Evolutionary conservation across 352 stramenopile genomes (phyloP).

Genomic region (Pythium biforme): DNA sequence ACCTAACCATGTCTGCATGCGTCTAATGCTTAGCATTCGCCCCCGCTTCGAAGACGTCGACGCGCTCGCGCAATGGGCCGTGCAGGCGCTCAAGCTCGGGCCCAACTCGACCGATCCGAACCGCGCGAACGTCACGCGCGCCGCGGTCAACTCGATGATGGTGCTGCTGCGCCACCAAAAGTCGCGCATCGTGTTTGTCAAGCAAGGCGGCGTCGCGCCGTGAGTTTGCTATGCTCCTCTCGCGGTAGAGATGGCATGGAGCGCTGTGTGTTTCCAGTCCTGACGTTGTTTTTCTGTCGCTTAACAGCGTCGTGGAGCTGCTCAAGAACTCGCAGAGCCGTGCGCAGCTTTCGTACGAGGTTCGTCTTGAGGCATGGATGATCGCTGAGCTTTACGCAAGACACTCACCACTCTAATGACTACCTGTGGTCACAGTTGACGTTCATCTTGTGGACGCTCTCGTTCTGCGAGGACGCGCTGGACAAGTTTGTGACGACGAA

Average conservation of each 20-base stretch:
- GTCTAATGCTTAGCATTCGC: conserved; percentile 44
- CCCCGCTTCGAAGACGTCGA: conserved; percentile 79
- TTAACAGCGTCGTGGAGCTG: conserved; percentile 63
- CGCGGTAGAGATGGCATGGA: too few relatives aligned
- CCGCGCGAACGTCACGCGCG: conserved; percentile 71
- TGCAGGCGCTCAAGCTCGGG: conserved; percentile 70
- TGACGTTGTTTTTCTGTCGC: too few relatives aligned
- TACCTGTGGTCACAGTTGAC: conserved; percentile 74
- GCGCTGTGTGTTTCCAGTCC: too few relatives aligned
- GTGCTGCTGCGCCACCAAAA: conserved; percentile 90
- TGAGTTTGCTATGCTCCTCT: too few relatives aligned
- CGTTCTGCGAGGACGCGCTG: conserved; percentile 86
- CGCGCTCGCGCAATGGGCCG: conserved; percentile 72
- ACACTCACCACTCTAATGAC: too few relatives aligned
- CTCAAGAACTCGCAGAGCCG: conserved; percentile 76
- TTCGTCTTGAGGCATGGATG: conserved; percentile 20
- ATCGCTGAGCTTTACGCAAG: too few relatives aligned
- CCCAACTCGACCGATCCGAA: conserved; percentile 62
- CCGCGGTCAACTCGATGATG: conserved; percentile 91
- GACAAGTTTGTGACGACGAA: conserved; percentile 74
- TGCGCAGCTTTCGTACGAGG: conserved; percentile 95
- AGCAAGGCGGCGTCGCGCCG: conserved; percentile 88
- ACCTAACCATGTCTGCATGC: not conserved
- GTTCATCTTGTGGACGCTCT: conserved; percentile 97
- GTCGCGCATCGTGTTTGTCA: conserved; percentile 88